These are phyloP conservation scores for Wickerhamiella occidentalis DNA, from an alignment of 805 yeast genomes.

Conservation along the genomic window DNA sequence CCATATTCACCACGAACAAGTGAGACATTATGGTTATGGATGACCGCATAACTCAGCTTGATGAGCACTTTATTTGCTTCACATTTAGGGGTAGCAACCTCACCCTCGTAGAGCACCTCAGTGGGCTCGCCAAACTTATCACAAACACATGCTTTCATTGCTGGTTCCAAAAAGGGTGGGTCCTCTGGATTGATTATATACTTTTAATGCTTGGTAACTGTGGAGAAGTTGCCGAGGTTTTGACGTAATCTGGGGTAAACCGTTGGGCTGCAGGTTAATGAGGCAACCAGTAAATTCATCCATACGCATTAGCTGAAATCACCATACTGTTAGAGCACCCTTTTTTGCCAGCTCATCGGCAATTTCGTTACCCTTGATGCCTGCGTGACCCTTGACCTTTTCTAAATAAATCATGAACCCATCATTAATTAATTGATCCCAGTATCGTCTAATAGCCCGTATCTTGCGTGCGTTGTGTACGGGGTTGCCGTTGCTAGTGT, in stretches of 20 bases:
- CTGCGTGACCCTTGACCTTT: slow-evolving; percentile 67
- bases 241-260: not conserved
- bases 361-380: slow-evolving; percentile 54
- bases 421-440: slow-evolving; percentile 28
- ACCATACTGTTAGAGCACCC: too few relatives aligned
- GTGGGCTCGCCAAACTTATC: slow-evolving; percentile 10
- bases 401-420: slow-evolving; percentile 33
- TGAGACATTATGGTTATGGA: slow-evolving; percentile 8
- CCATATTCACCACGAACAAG: slow-evolving; percentile 10
- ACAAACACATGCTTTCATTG: slow-evolving; percentile 9
- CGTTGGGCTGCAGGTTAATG: too few relatives aligned
- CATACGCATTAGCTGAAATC: too few relatives aligned
- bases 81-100: not conserved
- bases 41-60: slow-evolving; percentile 4
- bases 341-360: slow-evolving; percentile 64
- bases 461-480: slow-evolving; percentile 47
- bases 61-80: slow-evolving; percentile 1
- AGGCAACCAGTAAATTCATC: too few relatives aligned
- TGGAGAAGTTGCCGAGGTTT: slow-evolving; percentile 1
- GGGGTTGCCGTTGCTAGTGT: slow-evolving; percentile 31
- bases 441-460: slow-evolving; percentile 25
- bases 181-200: not conserved
- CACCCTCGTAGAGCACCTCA: slow-evolving; percentile 11
- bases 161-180: slow-evolving; percentile 1
- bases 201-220: not conserved